Base-by-base conservation (phyloP, 2,329 filamentous ascomycete species). In the Exophiala alcalophila region DNA sequence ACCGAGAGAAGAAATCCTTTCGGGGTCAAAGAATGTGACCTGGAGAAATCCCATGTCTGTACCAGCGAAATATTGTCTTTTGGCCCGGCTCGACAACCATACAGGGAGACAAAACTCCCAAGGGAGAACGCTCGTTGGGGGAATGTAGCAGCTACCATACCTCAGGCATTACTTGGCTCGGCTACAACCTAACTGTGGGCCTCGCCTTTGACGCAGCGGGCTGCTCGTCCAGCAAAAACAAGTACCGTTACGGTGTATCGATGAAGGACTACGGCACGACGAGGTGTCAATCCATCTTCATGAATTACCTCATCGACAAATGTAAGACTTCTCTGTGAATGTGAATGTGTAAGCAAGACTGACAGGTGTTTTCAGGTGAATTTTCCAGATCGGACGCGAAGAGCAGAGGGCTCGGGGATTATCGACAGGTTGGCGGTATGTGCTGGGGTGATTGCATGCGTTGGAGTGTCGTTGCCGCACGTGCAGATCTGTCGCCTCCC, bases 381-480 rank as follows among this genome's bases (percentile, higher is more conserved):
- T 33, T 27, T 18, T 19, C 28, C 7, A 9, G 15, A n/a, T 10
- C 16, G 12, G 24, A 30, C 4, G 11, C 18, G 3, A 21, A 20
- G 3, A 16, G 26, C 6, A 11, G 16, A 16, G 27, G 31, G 12
- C 11, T 45, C 4, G 42, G 31, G 6, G 14, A 10, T 4, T 35
- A n/a, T n/a, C 24, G 12, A 9, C 15, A 5, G 11, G 12, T 40
- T 14, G 42, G 42, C 3, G 42, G 42, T 5, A 31, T 45, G 25
- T 34, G 19, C 4, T 45, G 30, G 30, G n/a, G 20, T 14, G 31
- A 35, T 10, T 45, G 42, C 20, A 26, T 45, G 30, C 35, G 36
- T 7, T 45, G 36, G 36, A 40, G 30, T 0, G 3, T 40, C 15
- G 34, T 40, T 5, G 35, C 42, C 19, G 19, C 29, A 10, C 27